Evolutionary conservation across 106 monocot genomes (phyloP), one percentile per base, ranked within the genome.

Genomic region (Agapanthus africanus): DNA sequence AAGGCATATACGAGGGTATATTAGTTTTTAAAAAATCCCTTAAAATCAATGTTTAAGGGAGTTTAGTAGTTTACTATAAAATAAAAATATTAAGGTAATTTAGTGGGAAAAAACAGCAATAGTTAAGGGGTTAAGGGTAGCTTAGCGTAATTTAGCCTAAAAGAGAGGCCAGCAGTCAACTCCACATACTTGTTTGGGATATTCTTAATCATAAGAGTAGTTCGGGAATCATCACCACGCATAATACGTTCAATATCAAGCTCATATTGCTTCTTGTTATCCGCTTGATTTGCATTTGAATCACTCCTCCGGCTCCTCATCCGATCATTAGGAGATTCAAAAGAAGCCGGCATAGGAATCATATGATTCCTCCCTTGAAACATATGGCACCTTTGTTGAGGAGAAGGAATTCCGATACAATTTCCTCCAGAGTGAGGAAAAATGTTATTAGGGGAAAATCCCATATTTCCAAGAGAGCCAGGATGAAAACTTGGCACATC

Each of bases 201-300:
- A 74, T 95, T 95, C 75, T 95, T 95, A 56, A 95, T 95, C 95
- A 95, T 95, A 26, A 95, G 70, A n/a, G 95, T 95, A 15, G 95
- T 95, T 36, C 95, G 70, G 0, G 71, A 61, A 64, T 95, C 91
- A 73, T 95, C 91, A 41, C 86, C 88, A 26, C 73, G 83, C 25
- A 88, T 28, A 60, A 95, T 95, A 11, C 88, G 74, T 18, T 80
- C 88, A 59, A 95, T 74, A 78, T 95, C 95, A 70, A 95, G 95
- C 61, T 95, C 95, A 63, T 80, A 95, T 60, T 88, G 95, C 60
- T 84, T 91, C 78, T 91, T 95, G 42, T 81, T 91, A 47, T 95
- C 95, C 69, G 51, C 65, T 35, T 88, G 91, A 47, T 71, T 74
- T 35, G 74, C 60, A 56, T 69, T 84, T 13, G 72, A 8, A 62